These are phyloP conservation scores for Starmerella scarabaei DNA, from an alignment of 805 yeast species.

Conservation along the genomic window DNA sequence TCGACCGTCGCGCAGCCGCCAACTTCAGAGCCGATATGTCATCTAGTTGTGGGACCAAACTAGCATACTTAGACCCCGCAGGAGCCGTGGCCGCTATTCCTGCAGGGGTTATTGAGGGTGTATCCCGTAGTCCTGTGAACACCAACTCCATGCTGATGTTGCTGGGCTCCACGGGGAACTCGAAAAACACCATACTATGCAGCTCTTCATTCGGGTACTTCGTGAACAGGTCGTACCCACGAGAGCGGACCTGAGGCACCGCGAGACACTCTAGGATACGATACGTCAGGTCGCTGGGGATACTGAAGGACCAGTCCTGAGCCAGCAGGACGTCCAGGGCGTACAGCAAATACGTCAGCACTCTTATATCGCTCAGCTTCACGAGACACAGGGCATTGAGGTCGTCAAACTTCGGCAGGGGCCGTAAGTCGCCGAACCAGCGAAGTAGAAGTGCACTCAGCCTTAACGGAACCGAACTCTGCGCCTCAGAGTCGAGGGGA, in stretches of 20 bases:
- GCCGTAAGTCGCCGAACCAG: constrained; percentile 6
- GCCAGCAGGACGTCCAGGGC: constrained; percentile 11
- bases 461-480: neutral
- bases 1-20: neutral
- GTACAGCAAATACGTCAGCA: constrained; percentile 10
- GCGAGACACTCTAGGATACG: constrained; percentile 6
- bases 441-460: neutral
- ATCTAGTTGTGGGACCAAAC: neutral
- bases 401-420: constrained; percentile 8
- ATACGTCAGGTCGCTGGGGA: constrained; percentile 10
- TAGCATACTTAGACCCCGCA: neutral
- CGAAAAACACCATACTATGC: constrained; percentile 1
- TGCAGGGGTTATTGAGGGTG: constrained; percentile 4
- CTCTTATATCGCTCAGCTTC: neutral
- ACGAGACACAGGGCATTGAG: constrained; percentile 3
- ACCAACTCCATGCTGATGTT: constrained; percentile 11
- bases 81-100: neutral
- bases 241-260: constrained; percentile 7
- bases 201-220: constrained; percentile 4
- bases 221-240: constrained; percentile 11
- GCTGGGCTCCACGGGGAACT: constrained; percentile 1
- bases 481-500: neutral
- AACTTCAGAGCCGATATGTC: constrained; percentile 2
- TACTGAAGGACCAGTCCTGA: constrained; percentile 1
- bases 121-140: constrained; percentile 14